A percentile compares a stretch with the other conserved stretches of the same genome.
These are phyloP conservation scores for Ceratocystis eucalypticola DNA, from an alignment of 2,329 filamentous ascomycete genomes.

Conservation along the genomic window DNA sequence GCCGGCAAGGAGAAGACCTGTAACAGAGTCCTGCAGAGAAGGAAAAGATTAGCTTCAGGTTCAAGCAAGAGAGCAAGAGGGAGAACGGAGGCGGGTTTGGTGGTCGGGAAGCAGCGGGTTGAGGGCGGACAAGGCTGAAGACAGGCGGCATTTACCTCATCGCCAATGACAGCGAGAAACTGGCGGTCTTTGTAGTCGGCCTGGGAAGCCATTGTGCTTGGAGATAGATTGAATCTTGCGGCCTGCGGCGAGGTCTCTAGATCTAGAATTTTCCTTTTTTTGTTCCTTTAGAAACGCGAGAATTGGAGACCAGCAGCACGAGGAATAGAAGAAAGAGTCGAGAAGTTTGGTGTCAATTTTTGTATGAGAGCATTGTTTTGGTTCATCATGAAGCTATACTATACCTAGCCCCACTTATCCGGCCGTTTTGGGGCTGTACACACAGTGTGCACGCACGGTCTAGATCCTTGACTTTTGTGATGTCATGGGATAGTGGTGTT, in stretches of 20 bases:
- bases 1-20: constrained; percentile 84
- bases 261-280: not conserved
- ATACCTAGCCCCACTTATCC: not conserved
- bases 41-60: constrained; percentile 20
- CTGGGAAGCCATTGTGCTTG: constrained; percentile 35
- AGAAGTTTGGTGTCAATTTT: not conserved
- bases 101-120: not conserved
- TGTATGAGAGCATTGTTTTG: not conserved
- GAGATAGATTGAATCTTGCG: constrained; percentile 12
- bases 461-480: not conserved
- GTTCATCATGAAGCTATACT: not conserved
- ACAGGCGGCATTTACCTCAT: constrained; percentile 52
- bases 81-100: not conserved
- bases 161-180: constrained; percentile 93
- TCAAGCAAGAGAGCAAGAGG: not conserved
- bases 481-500: not conserved
- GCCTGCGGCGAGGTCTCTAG: not conserved
- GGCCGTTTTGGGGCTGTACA: constrained; percentile 1
- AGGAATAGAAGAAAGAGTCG: not conserved
- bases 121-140: not conserved
- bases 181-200: constrained; percentile 69
- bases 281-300: not conserved
- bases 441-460: not conserved
- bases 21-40: constrained; percentile 75
- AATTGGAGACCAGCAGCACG: not conserved